Evolutionary conservation across 495 filamentous ascomycete species (phyloP).

Genomic region (Talaromyces thailandensis): DNA sequence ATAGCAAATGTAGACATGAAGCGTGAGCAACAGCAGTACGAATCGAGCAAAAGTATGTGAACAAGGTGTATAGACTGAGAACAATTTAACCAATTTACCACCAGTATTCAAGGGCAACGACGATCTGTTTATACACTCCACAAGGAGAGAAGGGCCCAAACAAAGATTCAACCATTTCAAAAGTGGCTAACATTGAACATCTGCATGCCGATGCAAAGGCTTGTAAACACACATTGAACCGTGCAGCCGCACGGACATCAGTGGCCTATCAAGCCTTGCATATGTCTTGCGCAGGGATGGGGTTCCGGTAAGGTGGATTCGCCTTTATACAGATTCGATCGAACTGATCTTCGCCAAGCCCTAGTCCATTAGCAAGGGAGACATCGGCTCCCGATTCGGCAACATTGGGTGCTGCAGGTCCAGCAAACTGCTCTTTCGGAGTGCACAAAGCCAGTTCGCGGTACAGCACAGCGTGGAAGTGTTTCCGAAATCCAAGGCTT

Average conservation of each 20-base stretch:
- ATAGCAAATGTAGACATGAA: background rate
- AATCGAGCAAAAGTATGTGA: background rate
- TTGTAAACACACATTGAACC: conserved; percentile 34
- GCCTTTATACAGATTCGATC: conserved; percentile 3
- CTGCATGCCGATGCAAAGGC: conserved; percentile 33
- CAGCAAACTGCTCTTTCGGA: conserved; percentile 1
- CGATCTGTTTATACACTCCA: conserved; percentile 34
- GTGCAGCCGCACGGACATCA: conserved; percentile 27
- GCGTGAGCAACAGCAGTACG: background rate
- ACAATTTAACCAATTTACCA: conserved; percentile 3
- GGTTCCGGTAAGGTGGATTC: conserved; percentile 31
- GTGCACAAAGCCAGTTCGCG: background rate
- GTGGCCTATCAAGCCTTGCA: conserved; percentile 39
- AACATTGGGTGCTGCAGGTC: conserved; percentile 1
- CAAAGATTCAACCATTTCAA: conserved; percentile 4
- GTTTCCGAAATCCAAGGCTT: background rate
- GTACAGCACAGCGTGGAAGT: background rate
- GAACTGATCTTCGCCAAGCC: conserved; percentile 9
- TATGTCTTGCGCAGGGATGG: conserved; percentile 35
- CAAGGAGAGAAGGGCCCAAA: conserved; percentile 17
- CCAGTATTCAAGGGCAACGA: conserved; percentile 18
- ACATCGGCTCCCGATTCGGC: conserved; percentile 13
- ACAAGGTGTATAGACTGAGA: background rate
- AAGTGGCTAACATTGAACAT: conserved; percentile 4
- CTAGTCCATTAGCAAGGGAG: conserved; percentile 26